A percentile compares a stretch with the other conserved stretches of the same genome.
Evolutionary conservation across 805 yeast species (phyloP).

Genomic region (Candida qinlingensis): DNA sequence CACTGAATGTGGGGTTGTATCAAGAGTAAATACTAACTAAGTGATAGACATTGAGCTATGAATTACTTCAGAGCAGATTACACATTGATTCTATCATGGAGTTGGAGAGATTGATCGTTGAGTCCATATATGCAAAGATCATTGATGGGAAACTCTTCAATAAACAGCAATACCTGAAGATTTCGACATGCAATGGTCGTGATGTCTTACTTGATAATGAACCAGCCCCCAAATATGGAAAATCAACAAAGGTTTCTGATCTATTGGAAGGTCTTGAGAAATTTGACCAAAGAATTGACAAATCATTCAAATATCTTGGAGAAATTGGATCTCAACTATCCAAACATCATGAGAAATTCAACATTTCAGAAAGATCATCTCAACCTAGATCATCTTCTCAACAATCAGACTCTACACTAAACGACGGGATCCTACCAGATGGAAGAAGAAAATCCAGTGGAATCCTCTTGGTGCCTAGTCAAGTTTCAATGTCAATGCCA

Average conservation of each 20-base stretch:
- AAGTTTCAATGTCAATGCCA: slow-evolving; percentile 4
- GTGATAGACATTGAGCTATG: slow-evolving; percentile 8
- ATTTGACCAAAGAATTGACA: slow-evolving; percentile 13
- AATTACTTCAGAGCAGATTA: slow-evolving; percentile 9
- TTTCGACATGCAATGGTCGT: slow-evolving; percentile 19
- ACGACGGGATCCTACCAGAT: slow-evolving; percentile 1
- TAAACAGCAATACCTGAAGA: slow-evolving; percentile 15
- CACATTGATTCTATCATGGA: slow-evolving; percentile 7
- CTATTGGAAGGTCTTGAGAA: slow-evolving; percentile 11
- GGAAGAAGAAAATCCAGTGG: slow-evolving; percentile 9
- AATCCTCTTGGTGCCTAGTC: slow-evolving; percentile 1
- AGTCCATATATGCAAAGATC: slow-evolving; percentile 13
- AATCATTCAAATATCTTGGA: slow-evolving; percentile 9
- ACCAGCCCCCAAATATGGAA: not conserved
- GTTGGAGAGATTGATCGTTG: slow-evolving; percentile 20
- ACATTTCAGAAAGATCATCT: not conserved
- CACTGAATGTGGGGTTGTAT: too few species aligned
- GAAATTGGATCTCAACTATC: slow-evolving; percentile 3
- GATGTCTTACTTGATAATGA: slow-evolving; percentile 19
- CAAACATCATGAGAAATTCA: not conserved
- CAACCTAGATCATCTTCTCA: not conserved
- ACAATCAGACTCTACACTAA: not conserved
- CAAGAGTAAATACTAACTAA: not conserved
- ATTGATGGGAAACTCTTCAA: slow-evolving; percentile 19
- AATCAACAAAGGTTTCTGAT: slow-evolving; percentile 4